phyloP scores from a whole-genome alignment of 1,284 basidiomycete genomes.

The Entoloma clypeatum region DNA sequence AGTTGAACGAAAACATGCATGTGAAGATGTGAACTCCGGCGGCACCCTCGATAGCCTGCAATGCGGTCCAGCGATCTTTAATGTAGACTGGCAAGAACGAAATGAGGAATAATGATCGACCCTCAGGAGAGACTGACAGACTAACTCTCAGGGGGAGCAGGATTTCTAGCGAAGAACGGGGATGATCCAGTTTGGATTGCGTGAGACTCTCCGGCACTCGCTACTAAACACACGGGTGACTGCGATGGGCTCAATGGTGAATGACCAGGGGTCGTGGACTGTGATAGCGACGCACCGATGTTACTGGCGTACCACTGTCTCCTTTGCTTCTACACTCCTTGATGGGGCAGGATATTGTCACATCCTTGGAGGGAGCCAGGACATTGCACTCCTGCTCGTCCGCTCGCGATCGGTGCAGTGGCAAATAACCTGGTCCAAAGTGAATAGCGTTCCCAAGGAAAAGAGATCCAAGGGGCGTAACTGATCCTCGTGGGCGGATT shows the following conservation, averaged over 20 bases:
- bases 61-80: conserved; percentile 31
- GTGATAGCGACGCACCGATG: conserved; percentile 19
- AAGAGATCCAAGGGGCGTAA: conserved; percentile 12
- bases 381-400: conserved; percentile 34
- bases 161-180: conserved; percentile 25
- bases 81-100: conserved; percentile 26
- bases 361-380: conserved; percentile 28
- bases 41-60: conserved; percentile 23
- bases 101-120: neutral
- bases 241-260: conserved; percentile 9
- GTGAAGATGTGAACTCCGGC: conserved; percentile 23
- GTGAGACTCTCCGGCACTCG: conserved; percentile 30
- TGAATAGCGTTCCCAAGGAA: neutral
- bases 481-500: conserved; percentile 23
- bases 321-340: conserved; percentile 27
- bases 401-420: conserved; percentile 34
- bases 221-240: conserved; percentile 33
- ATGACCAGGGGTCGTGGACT: neutral
- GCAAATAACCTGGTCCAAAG: conserved; percentile 27
- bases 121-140: neutral
- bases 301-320: conserved; percentile 31
- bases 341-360: conserved; percentile 28
- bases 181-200: conserved; percentile 36
- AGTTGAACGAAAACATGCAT: neutral
- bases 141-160: conserved; percentile 29